phyloP scores from a whole-genome alignment of 2,329 filamentous ascomycete species.

The Botryotinia convoluta region DNA sequence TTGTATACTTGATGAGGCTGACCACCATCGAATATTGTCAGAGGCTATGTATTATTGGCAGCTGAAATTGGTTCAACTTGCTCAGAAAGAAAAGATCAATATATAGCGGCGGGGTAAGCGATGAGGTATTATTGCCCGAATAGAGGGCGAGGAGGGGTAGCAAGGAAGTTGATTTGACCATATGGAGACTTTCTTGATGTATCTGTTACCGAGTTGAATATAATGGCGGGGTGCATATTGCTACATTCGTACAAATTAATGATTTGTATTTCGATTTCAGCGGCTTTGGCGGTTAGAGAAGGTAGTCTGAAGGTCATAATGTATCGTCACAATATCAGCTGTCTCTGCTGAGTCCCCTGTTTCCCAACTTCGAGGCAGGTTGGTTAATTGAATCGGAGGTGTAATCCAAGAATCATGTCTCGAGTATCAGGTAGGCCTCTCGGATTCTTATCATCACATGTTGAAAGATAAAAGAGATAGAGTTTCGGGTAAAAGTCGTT shows the following conservation, averaged over 20 bases:
- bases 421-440: neutral
- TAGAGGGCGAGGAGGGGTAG: neutral
- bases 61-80: neutral
- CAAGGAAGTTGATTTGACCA: constrained; percentile 6
- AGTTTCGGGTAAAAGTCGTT: neutral
- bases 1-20: neutral
- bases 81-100: neutral
- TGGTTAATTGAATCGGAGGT: neutral
- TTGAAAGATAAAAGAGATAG: constrained; percentile 5
- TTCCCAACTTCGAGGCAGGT: neutral
- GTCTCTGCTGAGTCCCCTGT: neutral
- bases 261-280: neutral
- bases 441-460: constrained; percentile 15
- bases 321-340: constrained; percentile 1
- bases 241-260: neutral
- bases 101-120: neutral
- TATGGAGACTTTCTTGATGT: neutral
- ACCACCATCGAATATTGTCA: neutral
- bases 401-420: neutral
- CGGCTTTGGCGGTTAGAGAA: neutral
- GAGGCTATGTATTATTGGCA: constrained; percentile 9
- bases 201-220: neutral
- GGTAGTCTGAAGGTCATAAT: neutral
- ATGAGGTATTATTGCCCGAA: neutral
- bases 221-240: neutral